These are phyloP conservation scores for Phytophthora agathidicida DNA, from an alignment of 352 stramenopile species.

Conservation along the genomic window DNA sequence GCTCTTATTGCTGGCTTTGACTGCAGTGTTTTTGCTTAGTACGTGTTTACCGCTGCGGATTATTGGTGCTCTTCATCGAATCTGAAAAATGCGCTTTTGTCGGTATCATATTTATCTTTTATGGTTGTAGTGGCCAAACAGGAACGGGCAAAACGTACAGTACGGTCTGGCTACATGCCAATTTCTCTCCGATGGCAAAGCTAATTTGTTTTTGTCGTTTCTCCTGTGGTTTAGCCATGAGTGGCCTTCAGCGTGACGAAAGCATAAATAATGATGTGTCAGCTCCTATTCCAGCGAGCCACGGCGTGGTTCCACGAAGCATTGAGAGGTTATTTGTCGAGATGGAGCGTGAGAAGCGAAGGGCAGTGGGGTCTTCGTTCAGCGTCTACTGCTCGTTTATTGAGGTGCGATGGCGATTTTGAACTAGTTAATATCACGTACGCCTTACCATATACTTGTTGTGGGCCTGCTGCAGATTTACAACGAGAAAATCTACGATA, in stretches of 20 bases:
- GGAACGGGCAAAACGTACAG: slow-evolving; percentile 76
- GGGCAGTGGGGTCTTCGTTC: slow-evolving; percentile 37
- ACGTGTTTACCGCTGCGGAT: slow-evolving; percentile 2
- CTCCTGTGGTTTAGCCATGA: slow-evolving; percentile 79
- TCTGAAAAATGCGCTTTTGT: slow-evolving; percentile 3
- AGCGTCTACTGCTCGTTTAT: slow-evolving; percentile 71
- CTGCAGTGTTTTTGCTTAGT: slow-evolving; percentile 81
- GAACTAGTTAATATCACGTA: neutral
- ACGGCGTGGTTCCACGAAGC: slow-evolving; percentile 63
- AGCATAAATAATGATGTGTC: slow-evolving; percentile 7
- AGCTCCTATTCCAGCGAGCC: slow-evolving; percentile 25
- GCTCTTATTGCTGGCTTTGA: slow-evolving; percentile 68
- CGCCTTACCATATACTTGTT: neutral
- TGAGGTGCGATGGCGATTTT: slow-evolving; percentile 37
- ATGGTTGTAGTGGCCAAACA: slow-evolving; percentile 58
- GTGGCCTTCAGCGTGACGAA: slow-evolving; percentile 43
- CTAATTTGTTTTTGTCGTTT: slow-evolving; percentile 1
- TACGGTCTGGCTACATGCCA: slow-evolving; percentile 10
- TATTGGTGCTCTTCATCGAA: neutral
- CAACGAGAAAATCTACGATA: slow-evolving; percentile 83
- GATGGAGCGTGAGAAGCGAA: slow-evolving; percentile 35
- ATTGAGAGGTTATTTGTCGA: slow-evolving; percentile 61
- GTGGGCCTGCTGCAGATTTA: slow-evolving; percentile 52
- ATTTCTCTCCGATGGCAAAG: neutral
- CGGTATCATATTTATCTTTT: neutral